Evolutionary conservation across 108 stramenopile species (phyloP), one percentile per base, ranked within the genome.

Genomic region (Conticribra guillardii): DNA sequence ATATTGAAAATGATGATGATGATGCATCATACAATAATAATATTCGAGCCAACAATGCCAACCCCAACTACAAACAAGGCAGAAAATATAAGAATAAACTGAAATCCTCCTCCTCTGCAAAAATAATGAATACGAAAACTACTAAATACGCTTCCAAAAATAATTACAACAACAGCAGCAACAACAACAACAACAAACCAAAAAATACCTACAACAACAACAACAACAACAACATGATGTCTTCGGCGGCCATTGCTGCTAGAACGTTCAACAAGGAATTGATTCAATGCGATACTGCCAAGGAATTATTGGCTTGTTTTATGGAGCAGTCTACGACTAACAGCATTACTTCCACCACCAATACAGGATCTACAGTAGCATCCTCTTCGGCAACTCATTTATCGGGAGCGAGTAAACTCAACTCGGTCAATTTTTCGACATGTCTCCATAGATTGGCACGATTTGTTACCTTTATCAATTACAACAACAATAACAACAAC

Each of bases 361-460:
- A 27, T 22, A 41, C n/a, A 19, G 16, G 16, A 45, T 8, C 68
- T 7, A 32, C 56, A 8, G 2, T 46, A 49, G 18, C 23, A 63
- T 48, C 14, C 16, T 47, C 58, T 16, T 56, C 74, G 14, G 68
- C 69, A 19, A 78, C 76, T 26, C 76, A 78, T 34, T 7, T 76
- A 1, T 87, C 84, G 28, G 86, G 87, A 2, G 88, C 85, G 7
- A 71, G 73, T 3, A 71, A 53, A 21, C 14, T 88, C 29, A 94
- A 88, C 60, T 87, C 87, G 1, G 85, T 94, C 49, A 94, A 94
- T 56, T 89, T 88, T 72, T 85, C 88, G 16, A 93, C 92, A 2
- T 73, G 80, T 55, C 60, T 90, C 21, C 92, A 93, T 76, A 85
- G 93, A 0, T 50, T 94, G 4, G 89, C 86, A 22, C 65, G 83